phyloP scores from a whole-genome alignment of 106 monocot species.

The Phalaenopsis equestris region DNA sequence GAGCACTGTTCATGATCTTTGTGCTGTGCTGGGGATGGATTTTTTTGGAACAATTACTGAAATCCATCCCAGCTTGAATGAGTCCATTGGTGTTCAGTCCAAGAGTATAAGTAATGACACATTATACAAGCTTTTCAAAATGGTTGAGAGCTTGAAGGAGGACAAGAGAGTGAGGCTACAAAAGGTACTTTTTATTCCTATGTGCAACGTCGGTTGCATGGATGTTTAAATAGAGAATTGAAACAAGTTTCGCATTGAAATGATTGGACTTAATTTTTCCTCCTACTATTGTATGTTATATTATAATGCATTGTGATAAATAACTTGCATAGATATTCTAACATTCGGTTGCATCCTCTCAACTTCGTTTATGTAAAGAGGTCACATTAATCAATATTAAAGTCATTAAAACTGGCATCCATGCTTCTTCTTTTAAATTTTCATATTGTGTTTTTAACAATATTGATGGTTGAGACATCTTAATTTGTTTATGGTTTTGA shows the following conservation, averaged over 20 bases:
- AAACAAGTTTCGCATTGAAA: background rate
- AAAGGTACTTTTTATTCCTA: constrained; percentile 41
- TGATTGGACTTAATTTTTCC: background rate
- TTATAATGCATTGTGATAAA: background rate
- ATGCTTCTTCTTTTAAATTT: background rate
- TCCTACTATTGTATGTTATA: background rate
- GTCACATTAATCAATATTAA: background rate
- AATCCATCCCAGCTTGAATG: constrained; percentile 78
- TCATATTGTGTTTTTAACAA: too few relatives aligned
- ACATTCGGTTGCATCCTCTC: background rate
- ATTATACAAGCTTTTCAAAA: constrained; percentile 61
- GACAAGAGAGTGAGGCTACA: constrained; percentile 63
- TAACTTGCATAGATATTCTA: background rate
- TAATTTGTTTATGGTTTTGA: too few relatives aligned
- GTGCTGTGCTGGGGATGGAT: constrained; percentile 86
- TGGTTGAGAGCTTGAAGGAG: constrained; percentile 48
- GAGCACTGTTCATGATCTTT: constrained; percentile 78
- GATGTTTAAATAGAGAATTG: background rate
- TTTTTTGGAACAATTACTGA: constrained; percentile 71
- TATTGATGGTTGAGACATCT: too few relatives aligned
- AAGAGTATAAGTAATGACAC: constrained; percentile 93
- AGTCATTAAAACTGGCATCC: background rate
- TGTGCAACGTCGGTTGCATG: background rate
- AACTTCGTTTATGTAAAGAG: background rate
- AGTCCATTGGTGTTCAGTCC: constrained; percentile 56